Base-by-base conservation (phyloP, 768 basidiomycete species). In the Scleroderma bovista region DNA sequence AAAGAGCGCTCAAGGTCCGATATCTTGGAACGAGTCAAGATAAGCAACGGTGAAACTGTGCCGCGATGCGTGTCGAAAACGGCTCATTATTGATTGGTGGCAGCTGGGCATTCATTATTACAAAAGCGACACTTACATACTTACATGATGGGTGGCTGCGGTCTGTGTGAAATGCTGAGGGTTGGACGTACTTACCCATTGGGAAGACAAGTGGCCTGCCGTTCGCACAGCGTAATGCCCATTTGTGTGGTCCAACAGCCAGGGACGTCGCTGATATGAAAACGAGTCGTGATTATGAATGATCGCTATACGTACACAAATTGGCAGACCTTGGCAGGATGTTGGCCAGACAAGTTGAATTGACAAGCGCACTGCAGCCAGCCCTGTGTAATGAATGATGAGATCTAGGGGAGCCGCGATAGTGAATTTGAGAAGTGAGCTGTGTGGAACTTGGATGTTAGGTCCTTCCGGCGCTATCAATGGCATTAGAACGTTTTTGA, bases 1-100 rank as follows among this genome's bases (percentile, higher is more conserved):
- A 66, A 57, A 57, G 65, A 67, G 65, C 66, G 65, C 60, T 46
- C 57, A 68, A 66, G 65, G 37, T 66, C 65, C 65, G 65, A 55
- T 32, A 51, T 29, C 41, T 43, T n/a, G n/a, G 41, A 2, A 5
- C 24, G 11, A 11, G 41, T 44, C 20, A 51, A 38, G 56, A 56
- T 53, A 53, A 59, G 53, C 43, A 47, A 15, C 51, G 36, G 37
- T 19, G 34, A 23, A 37, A 29, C 46, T 13, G 32, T 42, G 19
- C 40, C 31, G 41, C 31, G 20, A 24, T 33, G 13, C 22, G 23
- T 42, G 40, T 20, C 22, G 5, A 17, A 7, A 15, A 39, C 15
- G 2, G 40, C 15, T 15, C 23, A 1, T 42, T 13, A 24, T 24
- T 42, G 20, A 20, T 20, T 12, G 41, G 24, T 26, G 13, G 24